Base-by-base conservation (phyloP, 2,329 filamentous ascomycete species). In the Ambrosiella xylebori region DNA sequence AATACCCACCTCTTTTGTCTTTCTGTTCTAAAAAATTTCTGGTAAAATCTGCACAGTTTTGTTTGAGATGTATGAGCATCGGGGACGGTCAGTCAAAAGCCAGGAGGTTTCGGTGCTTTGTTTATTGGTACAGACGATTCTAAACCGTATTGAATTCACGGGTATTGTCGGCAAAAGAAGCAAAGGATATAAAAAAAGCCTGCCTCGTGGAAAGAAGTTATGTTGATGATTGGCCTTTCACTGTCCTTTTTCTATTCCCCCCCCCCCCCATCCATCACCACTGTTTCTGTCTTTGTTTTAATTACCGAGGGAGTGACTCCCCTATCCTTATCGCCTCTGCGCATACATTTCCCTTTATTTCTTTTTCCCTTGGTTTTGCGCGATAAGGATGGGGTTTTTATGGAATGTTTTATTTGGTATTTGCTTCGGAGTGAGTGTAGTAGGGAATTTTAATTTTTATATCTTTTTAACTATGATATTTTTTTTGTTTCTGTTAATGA, bases 1-100 rank as follows among this genome's bases (percentile, higher is more conserved):
- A 54, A 54, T 54, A 54, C 52, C 52, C 52, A 54, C 52, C 52
- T 54, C 52, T 54, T 51, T 51, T 51, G 47, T 19, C 47, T 51
- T 51, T 51, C 47, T 51, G 47, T 51, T 51, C 47, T 51, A 27
- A 27, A 27, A 12, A 51, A 27, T 3, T 51, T 36, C 27, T 51
- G 17, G 17, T 35, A 51, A 51, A 27, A 51, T 51, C 47, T 51
- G 40, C n/a, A 9, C 5, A 41, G 13, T 15, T 49, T 51, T 27
- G 11, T 37, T 9, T 27, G 19, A 36, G 15, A 51, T 51, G 9
- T 36, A 51, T 51, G 47, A 51, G 19, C 11, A 35, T 27, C 35
- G 6, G n/a, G 47, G 47, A 51, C 6, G 11, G 39, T 12, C 39
- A 3, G 27, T 27, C 27, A 27, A 27, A 27, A 27, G 27, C 5